Conservation (phyloP, 805 yeast genomes). For the Kodamaea jinghongensis region DNA sequence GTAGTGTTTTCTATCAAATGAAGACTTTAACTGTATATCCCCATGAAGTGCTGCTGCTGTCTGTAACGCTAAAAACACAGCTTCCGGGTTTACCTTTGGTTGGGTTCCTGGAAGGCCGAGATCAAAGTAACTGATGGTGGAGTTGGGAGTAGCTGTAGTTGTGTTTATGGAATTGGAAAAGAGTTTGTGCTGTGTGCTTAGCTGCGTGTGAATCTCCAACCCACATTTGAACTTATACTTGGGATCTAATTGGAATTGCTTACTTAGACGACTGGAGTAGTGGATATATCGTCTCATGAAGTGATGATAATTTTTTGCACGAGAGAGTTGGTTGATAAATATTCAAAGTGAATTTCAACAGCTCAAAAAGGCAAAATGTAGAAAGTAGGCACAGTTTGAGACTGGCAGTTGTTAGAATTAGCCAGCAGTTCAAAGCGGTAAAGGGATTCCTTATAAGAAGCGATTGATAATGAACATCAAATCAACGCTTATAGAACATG, state of each 20-base stretch:
- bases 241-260: constrained; percentile 16
- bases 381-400: no score
- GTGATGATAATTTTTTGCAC: not conserved
- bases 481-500: no score
- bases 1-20: constrained; percentile 92
- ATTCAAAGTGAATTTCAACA: not conserved
- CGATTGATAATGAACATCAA: no score
- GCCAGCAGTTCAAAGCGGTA: no score
- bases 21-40: constrained; percentile 50
- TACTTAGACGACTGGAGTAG: not conserved
- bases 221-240: constrained; percentile 65
- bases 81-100: constrained; percentile 76
- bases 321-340: not conserved
- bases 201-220: constrained; percentile 89
- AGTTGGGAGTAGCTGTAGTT: constrained; percentile 53
- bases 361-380: no score
- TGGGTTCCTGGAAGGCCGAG: constrained; percentile 90
- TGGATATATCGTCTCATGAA: constrained; percentile 3
- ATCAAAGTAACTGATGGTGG: constrained; percentile 74
- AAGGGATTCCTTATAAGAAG: no score
- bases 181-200: constrained; percentile 69
- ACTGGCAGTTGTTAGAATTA: no score
- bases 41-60: constrained; percentile 72
- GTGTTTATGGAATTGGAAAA: constrained; percentile 59
- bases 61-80: constrained; percentile 64